Percentiles rank a stretch among this genome's conserved stretches.
Evolutionary conservation across 148 eudicot genomes (phyloP).

Genomic region (Pouteria glomerata): DNA sequence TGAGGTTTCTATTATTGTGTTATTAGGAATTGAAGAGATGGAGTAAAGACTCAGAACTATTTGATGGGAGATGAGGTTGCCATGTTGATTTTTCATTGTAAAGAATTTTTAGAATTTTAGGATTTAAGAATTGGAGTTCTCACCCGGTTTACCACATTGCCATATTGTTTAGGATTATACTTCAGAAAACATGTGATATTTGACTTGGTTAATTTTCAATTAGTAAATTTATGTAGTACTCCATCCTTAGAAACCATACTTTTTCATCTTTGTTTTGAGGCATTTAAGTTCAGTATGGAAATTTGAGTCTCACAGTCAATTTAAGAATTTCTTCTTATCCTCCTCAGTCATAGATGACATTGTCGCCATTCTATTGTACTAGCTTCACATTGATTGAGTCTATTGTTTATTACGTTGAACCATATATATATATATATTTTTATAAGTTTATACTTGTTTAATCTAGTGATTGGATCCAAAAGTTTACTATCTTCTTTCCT

Average conservation of each 20-base stretch:
- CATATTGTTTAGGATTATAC: too few relatives aligned
- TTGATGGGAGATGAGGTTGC: too few relatives aligned
- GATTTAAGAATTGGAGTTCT: too few relatives aligned
- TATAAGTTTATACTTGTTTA: neutral
- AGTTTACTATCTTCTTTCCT: neutral
- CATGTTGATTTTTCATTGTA: too few relatives aligned
- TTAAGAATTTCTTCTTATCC: neutral
- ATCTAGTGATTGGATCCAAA: neutral
- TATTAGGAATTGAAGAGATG: too few relatives aligned
- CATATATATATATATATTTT: too few relatives aligned
- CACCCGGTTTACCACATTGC: too few relatives aligned
- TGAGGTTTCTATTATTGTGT: too few relatives aligned
- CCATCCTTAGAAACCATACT: neutral
- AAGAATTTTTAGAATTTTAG: too few relatives aligned
- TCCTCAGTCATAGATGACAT: neutral
- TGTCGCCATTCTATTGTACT: neutral
- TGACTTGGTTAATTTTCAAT: neutral
- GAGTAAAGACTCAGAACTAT: too few relatives aligned
- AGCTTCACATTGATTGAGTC: neutral
- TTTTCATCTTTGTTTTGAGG: conserved; percentile 4
- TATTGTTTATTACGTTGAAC: neutral
- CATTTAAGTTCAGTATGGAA: neutral
- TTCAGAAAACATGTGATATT: too few relatives aligned
- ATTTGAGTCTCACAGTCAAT: neutral
- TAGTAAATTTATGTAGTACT: neutral